These are phyloP conservation scores for Wakefieldia striispora DNA, from an alignment of 768 basidiomycete genomes.

Conservation along the genomic window DNA sequence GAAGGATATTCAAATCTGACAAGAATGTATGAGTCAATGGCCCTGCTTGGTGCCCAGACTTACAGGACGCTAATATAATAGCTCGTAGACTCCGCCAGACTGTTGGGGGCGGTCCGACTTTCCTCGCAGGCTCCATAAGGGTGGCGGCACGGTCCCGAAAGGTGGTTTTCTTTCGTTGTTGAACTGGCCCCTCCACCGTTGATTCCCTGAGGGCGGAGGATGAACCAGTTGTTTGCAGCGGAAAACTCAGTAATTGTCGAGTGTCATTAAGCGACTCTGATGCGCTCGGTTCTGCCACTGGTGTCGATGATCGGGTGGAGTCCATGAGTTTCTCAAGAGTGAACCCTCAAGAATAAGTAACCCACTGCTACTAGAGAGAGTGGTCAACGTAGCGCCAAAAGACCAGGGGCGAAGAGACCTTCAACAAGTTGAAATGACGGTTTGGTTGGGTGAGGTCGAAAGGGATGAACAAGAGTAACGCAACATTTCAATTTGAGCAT, in stretches of 20 bases:
- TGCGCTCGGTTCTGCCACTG: constrained; percentile 12
- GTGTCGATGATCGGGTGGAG: constrained; percentile 2
- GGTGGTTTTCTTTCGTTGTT: constrained; percentile 5
- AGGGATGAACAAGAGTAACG: too few relatives aligned
- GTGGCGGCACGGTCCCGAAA: constrained; percentile 22
- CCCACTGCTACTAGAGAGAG: constrained; percentile 6
- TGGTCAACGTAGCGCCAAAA: neutral
- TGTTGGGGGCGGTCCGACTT: constrained; percentile 42
- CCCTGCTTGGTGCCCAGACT: constrained; percentile 8
- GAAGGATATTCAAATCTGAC: constrained; percentile 67
- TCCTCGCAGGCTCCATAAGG: constrained; percentile 39
- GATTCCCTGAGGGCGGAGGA: constrained; percentile 15
- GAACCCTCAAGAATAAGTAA: neutral
- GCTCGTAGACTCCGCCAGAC: constrained; percentile 48
- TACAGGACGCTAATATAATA: constrained; percentile 59
- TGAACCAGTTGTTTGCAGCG: constrained; percentile 5
- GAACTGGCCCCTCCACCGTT: neutral
- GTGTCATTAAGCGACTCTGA: constrained; percentile 7
- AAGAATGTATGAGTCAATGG: constrained; percentile 1
- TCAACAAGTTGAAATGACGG: too few relatives aligned
- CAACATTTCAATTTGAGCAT: too few relatives aligned
- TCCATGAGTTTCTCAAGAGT: constrained; percentile 14
- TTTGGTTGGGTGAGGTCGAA: neutral
- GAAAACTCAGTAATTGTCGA: neutral
- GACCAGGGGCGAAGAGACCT: neutral